These are phyloP conservation scores for Debaryomyces robertsiae DNA, from an alignment of 1,139 yeast species.

Conservation along the genomic window DNA sequence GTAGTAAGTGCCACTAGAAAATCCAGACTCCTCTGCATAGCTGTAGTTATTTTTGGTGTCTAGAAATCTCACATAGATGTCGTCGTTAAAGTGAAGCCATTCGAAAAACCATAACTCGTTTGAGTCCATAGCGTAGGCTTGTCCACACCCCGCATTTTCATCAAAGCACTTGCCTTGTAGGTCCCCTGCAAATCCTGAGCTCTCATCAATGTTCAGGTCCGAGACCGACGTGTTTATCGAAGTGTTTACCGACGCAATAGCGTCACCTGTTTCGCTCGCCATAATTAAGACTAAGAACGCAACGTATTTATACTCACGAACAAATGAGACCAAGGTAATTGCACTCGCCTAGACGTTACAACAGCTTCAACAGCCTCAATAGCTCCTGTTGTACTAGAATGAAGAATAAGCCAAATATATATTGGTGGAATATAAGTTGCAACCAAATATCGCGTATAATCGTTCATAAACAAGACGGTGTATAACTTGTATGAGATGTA, in stretches of 20 bases:
- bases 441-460: not conserved
- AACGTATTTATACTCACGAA: no score
- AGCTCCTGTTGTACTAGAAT: no score
- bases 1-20: not conserved
- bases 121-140: not conserved
- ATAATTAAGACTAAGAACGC: no score
- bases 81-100: slow-evolving; percentile 1
- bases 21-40: not conserved
- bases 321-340: no score
- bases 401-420: no score
- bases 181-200: not conserved
- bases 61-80: not conserved
- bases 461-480: not conserved
- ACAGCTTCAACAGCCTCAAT: no score
- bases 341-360: no score
- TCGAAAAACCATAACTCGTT: slow-evolving; percentile 1
- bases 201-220: not conserved
- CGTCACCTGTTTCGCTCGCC: not conserved
- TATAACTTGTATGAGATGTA: not conserved
- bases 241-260: not conserved
- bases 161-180: not conserved
- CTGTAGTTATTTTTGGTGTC: slow-evolving; percentile 1
- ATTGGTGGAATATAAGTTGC: not conserved
- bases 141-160: not conserved
- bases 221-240: not conserved